phyloP scores from a whole-genome alignment of 768 basidiomycete genomes.

The Russula sp. region DNA sequence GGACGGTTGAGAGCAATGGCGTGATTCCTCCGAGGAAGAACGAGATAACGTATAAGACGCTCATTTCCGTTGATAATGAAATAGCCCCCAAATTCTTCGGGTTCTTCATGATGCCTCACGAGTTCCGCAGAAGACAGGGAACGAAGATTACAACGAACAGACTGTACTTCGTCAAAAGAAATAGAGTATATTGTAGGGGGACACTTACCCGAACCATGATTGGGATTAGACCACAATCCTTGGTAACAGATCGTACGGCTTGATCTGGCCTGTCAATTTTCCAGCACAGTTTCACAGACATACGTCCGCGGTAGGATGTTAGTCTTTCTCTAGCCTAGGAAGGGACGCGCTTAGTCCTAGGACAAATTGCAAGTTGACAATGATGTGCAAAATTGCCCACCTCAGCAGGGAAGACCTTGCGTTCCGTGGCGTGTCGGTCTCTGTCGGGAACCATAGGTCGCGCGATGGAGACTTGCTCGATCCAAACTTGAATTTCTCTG shows the following conservation, averaged over 20 bases:
- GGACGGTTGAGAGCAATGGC: slow-evolving; percentile 89
- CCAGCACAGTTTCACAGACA: slow-evolving; percentile 85
- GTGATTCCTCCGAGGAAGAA: slow-evolving; percentile 92
- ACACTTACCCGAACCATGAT: slow-evolving; percentile 93
- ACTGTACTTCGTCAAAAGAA: slow-evolving; percentile 38
- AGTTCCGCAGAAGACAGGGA: slow-evolving; percentile 79
- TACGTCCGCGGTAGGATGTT: slow-evolving; percentile 84
- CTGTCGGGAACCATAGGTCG: slow-evolving; percentile 84
- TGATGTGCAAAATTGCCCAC: slow-evolving; percentile 34
- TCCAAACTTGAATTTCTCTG: slow-evolving; percentile 59
- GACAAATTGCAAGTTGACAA: neutral
- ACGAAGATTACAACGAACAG: slow-evolving; percentile 86
- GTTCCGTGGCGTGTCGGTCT: slow-evolving; percentile 64
- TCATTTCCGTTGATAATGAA: slow-evolving; percentile 99
- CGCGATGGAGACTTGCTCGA: slow-evolving; percentile 76
- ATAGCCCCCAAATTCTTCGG: slow-evolving; percentile 98
- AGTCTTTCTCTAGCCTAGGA: slow-evolving; percentile 85
- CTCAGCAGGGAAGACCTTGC: slow-evolving; percentile 84
- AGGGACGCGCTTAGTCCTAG: neutral
- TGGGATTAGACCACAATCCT: slow-evolving; percentile 89
- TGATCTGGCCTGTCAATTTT: slow-evolving; percentile 60
- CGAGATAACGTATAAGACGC: slow-evolving; percentile 94
- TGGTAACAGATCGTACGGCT: slow-evolving; percentile 53
- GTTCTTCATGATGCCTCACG: slow-evolving; percentile 87
- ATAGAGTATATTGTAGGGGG: neutral